Percentiles rank a stretch among this genome's conserved stretches.
These are phyloP conservation scores for Ophiostoma quercus DNA, from an alignment of 2,329 filamentous ascomycete genomes.

Conservation along the genomic window DNA sequence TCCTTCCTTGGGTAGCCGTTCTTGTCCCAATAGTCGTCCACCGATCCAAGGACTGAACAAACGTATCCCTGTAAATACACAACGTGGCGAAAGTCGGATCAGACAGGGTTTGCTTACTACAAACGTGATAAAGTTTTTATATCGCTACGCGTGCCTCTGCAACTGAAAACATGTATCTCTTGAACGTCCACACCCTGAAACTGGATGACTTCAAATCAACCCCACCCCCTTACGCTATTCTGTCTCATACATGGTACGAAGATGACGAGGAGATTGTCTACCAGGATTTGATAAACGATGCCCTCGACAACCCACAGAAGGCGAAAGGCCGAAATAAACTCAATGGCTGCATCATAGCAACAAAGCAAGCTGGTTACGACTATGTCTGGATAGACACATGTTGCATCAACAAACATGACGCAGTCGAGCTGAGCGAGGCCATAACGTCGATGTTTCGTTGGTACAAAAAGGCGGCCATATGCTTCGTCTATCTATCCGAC, in stretches of 20 bases:
- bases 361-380: background rate
- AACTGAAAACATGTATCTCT: too few relatives aligned
- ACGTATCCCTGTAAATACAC: too few relatives aligned
- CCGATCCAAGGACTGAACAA: too few relatives aligned
- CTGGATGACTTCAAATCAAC: background rate
- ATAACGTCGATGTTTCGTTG: conserved; percentile 27
- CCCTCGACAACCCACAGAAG: background rate
- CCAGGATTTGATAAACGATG: background rate
- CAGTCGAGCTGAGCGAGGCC: conserved; percentile 24
- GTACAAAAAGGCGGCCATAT: conserved; percentile 22
- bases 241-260: background rate
- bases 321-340: background rate
- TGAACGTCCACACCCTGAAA: background rate
- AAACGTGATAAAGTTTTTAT: too few relatives aligned
- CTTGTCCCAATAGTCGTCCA: too few relatives aligned
- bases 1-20: too few relatives aligned
- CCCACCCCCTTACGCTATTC: background rate
- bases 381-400: conserved; percentile 27
- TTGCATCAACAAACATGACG: conserved; percentile 28
- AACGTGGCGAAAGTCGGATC: too few relatives aligned
- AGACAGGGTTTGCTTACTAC: too few relatives aligned
- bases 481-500: conserved; percentile 25
- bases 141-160: too few relatives aligned
- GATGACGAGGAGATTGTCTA: background rate
- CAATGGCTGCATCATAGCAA: background rate